Base-by-base conservation (phyloP, 2,329 filamentous ascomycete genomes). In the Phialophora macrospora region DNA sequence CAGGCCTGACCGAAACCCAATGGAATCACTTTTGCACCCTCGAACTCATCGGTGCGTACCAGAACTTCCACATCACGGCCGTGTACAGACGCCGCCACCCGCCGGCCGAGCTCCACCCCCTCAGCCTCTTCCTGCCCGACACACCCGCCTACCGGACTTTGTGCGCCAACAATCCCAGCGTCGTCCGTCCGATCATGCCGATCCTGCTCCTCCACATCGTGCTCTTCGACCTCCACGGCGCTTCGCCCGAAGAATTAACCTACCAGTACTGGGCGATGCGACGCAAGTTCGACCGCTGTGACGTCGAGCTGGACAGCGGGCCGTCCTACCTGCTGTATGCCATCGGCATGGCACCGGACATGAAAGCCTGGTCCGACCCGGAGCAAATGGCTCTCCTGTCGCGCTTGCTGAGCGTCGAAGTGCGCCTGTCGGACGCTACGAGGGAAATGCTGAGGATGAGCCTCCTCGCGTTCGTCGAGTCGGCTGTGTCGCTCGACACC, bases 201-300 rank as follows among this genome's bases (percentile, higher is more conserved):
- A 44, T 56, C 28, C 55, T 56, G 28, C 20, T 56, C 17, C 55
- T 56, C 12, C 55, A 56, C 26, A 41, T 56, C 9, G n/a, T 56
- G 17, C 55, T 56, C 55, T 56, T 41, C 55, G 55, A 56, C n/a
- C 55, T 38, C 17, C 55, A 41, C 3, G 32, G n/a, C 30, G 17
- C 55, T 20, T 38, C 32, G 3, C 4, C 32, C 4, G 55, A 56
- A 17, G 55, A 56, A 41, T 2, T 56, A n/a, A 20, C 20, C 28
- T 56, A 56, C 32, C 55, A 56, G 32, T 56, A 56, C 55, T 44
- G 55, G 55, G 55, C 55, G n/a, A 7, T 41, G 12, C 55, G 32
- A 12, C 28, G 55, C n/a, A 56, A 56, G 24, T 56, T 56, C 12
- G 30, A 41, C n/a, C 55, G 28, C 22, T 56, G 55, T 32, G 55